phyloP scores from a whole-genome alignment of 176 grass and related monocot species.

The Carex pumila region DNA sequence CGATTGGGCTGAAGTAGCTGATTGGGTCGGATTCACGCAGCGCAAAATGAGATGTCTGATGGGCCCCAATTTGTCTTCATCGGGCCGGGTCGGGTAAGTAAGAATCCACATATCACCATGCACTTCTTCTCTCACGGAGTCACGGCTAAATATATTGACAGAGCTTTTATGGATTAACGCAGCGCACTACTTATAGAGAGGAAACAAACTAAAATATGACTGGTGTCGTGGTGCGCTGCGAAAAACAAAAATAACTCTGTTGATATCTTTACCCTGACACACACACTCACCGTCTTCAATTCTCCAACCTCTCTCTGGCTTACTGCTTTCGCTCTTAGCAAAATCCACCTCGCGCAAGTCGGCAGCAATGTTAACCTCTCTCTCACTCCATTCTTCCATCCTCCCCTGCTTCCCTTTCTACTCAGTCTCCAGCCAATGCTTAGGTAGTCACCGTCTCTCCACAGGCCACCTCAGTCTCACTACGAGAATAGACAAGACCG shows the following conservation, averaged over 20 bases:
- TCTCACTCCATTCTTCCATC: slow-evolving; percentile 1
- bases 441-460: not conserved
- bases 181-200: too few species aligned
- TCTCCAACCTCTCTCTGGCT: not conserved
- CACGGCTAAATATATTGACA: too few species aligned
- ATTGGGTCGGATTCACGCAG: too few species aligned
- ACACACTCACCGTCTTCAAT: not conserved
- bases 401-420: not conserved
- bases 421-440: not conserved
- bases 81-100: not conserved
- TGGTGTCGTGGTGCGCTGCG: too few species aligned
- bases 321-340: not conserved
- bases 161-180: too few species aligned
- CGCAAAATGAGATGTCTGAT: not conserved
- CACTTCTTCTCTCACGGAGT: too few species aligned
- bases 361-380: not conserved
- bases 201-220: too few species aligned
- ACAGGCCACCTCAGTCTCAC: not conserved
- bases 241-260: too few species aligned
- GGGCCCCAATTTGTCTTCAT: not conserved
- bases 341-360: slow-evolving; percentile 2
- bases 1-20: too few species aligned
- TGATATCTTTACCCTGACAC: not conserved
- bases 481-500: not conserved
- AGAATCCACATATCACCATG: not conserved